These are phyloP conservation scores for Cryomyces antarcticus DNA, from an alignment of 495 filamentous ascomycete genomes.

Conservation along the genomic window DNA sequence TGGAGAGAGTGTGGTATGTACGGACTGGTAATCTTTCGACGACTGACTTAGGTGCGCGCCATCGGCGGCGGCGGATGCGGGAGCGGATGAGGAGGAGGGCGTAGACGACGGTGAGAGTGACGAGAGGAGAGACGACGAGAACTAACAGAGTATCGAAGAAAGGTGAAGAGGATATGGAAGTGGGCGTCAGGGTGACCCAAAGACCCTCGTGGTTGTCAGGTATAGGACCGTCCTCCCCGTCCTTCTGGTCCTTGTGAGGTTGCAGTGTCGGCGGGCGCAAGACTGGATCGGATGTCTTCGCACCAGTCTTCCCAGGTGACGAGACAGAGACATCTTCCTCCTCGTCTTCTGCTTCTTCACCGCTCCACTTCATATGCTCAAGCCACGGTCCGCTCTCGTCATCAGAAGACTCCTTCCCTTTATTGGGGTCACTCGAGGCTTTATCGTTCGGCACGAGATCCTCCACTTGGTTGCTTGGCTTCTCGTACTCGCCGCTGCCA, in stretches of 20 bases:
- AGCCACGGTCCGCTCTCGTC: not conserved
- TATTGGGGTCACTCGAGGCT: not conserved
- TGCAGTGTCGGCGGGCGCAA: too few species aligned
- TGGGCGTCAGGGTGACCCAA: conserved; percentile 88
- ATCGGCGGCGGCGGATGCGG: conserved; percentile 71
- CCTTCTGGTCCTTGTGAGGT: not conserved
- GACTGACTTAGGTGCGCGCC: conserved; percentile 90
- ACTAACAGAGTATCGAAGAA: conserved; percentile 94
- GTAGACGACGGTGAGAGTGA: conserved; percentile 87
- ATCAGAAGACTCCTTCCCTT: not conserved
- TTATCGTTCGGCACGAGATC: not conserved
- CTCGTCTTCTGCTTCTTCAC: not conserved
- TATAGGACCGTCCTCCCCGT: not conserved
- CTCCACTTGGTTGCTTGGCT: conserved; percentile 12
- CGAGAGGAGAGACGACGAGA: conserved; percentile 74
- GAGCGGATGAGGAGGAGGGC: conserved; percentile 72
- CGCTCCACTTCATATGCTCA: not conserved
- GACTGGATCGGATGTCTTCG: not conserved
- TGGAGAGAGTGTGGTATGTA: conserved; percentile 71
- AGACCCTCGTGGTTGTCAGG: conserved; percentile 44
- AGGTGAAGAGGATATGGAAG: conserved; percentile 73
- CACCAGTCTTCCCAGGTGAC: not conserved
- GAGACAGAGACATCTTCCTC: not conserved
- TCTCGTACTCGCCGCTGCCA: conserved; percentile 54
- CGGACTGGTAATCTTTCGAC: conserved; percentile 88